Evolutionary conservation across 2,329 filamentous ascomycete species (phyloP), one percentile per base, ranked within the genome.

Genomic region (Helminthosporium solani): DNA sequence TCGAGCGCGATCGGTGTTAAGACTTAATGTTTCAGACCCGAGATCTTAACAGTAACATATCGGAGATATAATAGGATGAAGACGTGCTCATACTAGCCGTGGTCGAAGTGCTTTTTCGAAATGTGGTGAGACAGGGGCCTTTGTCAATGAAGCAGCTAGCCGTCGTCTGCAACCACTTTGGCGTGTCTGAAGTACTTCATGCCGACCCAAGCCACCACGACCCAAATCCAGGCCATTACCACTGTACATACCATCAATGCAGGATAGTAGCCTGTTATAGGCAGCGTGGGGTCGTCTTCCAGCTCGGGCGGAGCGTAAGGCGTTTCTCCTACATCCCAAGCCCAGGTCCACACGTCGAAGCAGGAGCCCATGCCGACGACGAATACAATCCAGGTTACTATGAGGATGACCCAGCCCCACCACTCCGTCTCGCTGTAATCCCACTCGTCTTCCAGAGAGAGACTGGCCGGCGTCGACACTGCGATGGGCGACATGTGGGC

Each of bases 181-280:
- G 94, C 92, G 76, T 99, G 94, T 58, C 91, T 84, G 67, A 99
- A 99, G 71, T 97, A 97, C 70, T 99, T 99, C 92, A 99, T 97
- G 19, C 94, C 94, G 39, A 97, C 86, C 94, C 94, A 99, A 9
- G 95, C 94, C 47, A 95, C 85, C 11, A 96, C 84, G 15, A 97
- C 94, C 94, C 94, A 99, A 5, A 97, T 90, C 94, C 94, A 99
- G 15, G 91, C 90, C 88, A 99, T 96, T 21, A 99, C 88, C 2
- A 91, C 86, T 3, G 92, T 96, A 57, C 97, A 75, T 47, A 97
- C 94, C 54, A 97, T 88, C 62, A 99, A 75, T 9, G 91, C 90
- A 19, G 94, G 94, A 72, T 99, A 99, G 71, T 99, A 99, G 8
- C 95, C 94, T 9, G 95, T 88, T 62, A 99, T 96, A 2, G 94